Evolutionary conservation across 768 basidiomycete species (phyloP).

Genomic region (Tylopilus rubrobrunneus): DNA sequence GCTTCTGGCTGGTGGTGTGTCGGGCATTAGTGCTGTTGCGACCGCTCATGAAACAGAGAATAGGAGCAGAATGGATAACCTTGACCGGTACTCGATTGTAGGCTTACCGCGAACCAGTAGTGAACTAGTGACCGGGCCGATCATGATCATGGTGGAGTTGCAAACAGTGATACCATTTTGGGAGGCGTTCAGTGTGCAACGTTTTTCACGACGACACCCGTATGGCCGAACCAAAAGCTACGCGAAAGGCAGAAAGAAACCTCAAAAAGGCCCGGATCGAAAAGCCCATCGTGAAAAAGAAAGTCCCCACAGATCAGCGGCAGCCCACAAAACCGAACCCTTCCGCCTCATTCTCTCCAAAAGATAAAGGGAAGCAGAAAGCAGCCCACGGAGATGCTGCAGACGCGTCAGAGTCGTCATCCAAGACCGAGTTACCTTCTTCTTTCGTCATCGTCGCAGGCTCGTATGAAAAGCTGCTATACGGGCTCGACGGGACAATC

Average conservation of each 20-base stretch:
- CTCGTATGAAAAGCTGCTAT: constrained; percentile 94
- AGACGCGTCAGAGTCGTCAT: neutral
- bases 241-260: constrained; percentile 20
- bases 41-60: no score
- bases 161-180: no score
- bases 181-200: neutral
- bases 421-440: constrained; percentile 36
- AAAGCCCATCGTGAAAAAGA: constrained; percentile 7
- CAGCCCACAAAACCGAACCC: neutral
- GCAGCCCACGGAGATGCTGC: neutral
- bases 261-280: constrained; percentile 25
- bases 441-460: constrained; percentile 88
- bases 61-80: no score
- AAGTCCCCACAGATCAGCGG: neutral
- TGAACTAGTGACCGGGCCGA: no score
- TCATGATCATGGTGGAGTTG: no score
- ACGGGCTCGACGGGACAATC: constrained; percentile 78
- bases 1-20: no score
- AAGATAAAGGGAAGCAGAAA: constrained; percentile 30
- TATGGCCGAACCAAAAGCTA: constrained; percentile 18
- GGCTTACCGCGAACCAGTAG: no score
- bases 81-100: no score
- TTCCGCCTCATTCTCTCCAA: constrained; percentile 15
- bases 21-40: no score
- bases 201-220: neutral